Conservation (phyloP, 225 moss, liverwort and hornwort genomes). For the Neckera pumila region DNA sequence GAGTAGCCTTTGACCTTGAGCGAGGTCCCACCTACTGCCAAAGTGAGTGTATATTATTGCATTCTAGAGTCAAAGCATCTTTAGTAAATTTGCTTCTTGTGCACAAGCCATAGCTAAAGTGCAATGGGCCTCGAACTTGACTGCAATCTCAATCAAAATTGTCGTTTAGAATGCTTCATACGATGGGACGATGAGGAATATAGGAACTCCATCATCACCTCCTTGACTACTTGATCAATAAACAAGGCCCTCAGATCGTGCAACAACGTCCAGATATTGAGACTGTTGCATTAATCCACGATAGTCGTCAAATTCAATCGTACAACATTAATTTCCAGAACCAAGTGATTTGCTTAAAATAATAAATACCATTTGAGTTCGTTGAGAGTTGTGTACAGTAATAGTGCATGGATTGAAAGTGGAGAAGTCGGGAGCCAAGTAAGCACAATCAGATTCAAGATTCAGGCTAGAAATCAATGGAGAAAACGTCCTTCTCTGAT, state of each 20-base stretch:
- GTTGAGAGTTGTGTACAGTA: neutral
- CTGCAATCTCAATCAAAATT: neutral
- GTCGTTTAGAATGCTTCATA: neutral
- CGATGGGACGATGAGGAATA: neutral
- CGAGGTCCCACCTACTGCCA: neutral
- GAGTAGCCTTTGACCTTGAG: neutral
- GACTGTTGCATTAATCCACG: neutral
- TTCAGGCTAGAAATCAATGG: neutral
- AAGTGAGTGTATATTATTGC: neutral
- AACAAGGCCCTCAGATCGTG: neutral
- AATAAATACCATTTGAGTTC: neutral
- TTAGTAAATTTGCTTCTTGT: neutral
- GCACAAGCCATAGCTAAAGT: neutral
- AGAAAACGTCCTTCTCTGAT: neutral
- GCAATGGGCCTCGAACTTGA: neutral
- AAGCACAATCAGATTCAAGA: neutral
- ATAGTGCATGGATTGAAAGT: neutral
- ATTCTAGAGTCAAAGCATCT: neutral
- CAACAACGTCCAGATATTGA: neutral
- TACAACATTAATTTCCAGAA: neutral
- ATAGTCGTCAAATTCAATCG: neutral
- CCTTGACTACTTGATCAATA: neutral
- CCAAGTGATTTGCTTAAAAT: neutral
- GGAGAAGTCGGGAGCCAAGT: neutral
- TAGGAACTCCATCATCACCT: neutral